Evolutionary conservation across 2,329 filamentous ascomycete species (phyloP), one percentile per base, ranked within the genome.

Genomic region (Colletotrichum melonis): DNA sequence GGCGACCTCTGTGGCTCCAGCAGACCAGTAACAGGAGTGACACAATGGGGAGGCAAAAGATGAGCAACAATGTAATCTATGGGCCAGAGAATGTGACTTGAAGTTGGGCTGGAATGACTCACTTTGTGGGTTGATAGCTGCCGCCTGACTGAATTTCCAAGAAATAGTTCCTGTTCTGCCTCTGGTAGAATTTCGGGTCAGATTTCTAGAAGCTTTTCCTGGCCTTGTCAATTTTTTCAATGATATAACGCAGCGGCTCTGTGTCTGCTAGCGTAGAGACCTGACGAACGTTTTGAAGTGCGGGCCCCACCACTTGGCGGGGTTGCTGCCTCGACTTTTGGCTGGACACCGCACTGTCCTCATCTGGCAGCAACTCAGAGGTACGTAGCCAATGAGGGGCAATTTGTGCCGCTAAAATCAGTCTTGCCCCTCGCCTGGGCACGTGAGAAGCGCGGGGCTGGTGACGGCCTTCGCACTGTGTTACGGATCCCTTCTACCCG

Each of bases 41-140:
- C 60, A 26, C 22, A 35, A 35, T 35, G n/a, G 28, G 42, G 22
- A 46, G 32, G 42, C 19, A 19, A 52, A 8, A 28, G 60, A 26
- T 52, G 19, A 22, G 42, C 11, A 32, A 52, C 19, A 55, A 56
- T 30, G 32, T 24, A 30, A 56, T 56, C 54, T 56, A 26, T 14
- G 54, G 26, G 54, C 14, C 14, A 14, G 22, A 28, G 16, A 56
- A 55, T 24, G 9, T 69, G 54, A 54, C 24, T 26, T 22, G 9
- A 3, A 59, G 8, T 55, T 38, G 52, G 66, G 54, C 52, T 42
- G 32, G n/a, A 56, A 54, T 73, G 70, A 73, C 71, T 73, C 67
- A 73, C 46, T 22, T 52, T 64, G 19, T 22, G 46, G 32, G 22
- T 24, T 56, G 38, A 30, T 42, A 30, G 38, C 30, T 69, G 58